A percentile compares a stretch with the other conserved stretches of the same genome.
These are phyloP conservation scores for Verruconis gallopava DNA, from an alignment of 2,329 filamentous ascomycete species.

Conservation along the genomic window DNA sequence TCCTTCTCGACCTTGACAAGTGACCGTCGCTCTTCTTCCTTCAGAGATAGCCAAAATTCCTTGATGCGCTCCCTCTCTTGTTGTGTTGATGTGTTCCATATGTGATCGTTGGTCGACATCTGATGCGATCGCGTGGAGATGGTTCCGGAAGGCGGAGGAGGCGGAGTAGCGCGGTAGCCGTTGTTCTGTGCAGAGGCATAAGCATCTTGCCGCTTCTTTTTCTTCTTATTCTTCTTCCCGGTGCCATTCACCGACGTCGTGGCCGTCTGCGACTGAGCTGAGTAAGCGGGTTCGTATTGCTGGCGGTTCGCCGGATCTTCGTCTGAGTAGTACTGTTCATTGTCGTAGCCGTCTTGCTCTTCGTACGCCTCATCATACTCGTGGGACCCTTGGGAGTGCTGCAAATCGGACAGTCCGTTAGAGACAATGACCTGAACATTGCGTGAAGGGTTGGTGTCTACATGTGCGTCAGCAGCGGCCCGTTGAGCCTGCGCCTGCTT, in stretches of 20 bases:
- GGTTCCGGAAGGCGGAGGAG: slow-evolving; percentile 13
- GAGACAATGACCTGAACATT: slow-evolving; percentile 7
- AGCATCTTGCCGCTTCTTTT: slow-evolving; percentile 8
- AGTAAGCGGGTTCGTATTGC: slow-evolving; percentile 33
- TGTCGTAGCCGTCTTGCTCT: slow-evolving; percentile 7
- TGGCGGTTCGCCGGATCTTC: slow-evolving; percentile 38
- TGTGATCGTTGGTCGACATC: slow-evolving; percentile 57
- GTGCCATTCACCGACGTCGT: slow-evolving; percentile 8
- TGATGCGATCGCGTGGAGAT: slow-evolving; percentile 30
- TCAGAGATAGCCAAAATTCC: slow-evolving; percentile 91
- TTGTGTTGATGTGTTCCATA: slow-evolving; percentile 92
- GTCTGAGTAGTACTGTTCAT: slow-evolving; percentile 25
- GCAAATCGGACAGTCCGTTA: background rate
- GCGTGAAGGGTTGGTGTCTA: slow-evolving; percentile 17
- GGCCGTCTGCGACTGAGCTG: background rate
- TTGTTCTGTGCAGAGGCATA: slow-evolving; percentile 8
- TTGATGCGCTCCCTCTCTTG: slow-evolving; percentile 96
- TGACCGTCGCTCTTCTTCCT: slow-evolving; percentile 87
- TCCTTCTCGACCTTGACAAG: slow-evolving; percentile 98
- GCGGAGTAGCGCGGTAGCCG: slow-evolving; percentile 19
- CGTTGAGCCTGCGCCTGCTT: slow-evolving; percentile 27
- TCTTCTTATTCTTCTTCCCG: slow-evolving; percentile 10
- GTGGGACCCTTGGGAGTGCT: background rate
- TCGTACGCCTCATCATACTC: slow-evolving; percentile 6
- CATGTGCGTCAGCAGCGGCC: slow-evolving; percentile 14